These are phyloP conservation scores for Pleurotus giganteus DNA, from an alignment of 768 basidiomycete genomes.

Conservation along the genomic window DNA sequence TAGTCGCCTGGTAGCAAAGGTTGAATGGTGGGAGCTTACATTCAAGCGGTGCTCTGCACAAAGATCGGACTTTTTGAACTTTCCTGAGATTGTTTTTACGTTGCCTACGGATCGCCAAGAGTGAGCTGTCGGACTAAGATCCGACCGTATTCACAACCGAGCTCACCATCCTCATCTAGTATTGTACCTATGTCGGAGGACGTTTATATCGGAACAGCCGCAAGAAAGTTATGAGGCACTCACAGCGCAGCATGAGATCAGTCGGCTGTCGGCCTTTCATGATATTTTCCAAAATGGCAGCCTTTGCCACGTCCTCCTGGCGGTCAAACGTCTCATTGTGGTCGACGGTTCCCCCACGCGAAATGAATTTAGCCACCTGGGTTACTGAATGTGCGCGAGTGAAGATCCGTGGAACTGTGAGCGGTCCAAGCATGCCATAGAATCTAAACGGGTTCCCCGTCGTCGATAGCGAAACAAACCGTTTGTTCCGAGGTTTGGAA, in stretches of 20 bases:
- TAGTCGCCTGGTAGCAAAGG: not conserved
- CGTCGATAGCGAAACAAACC: not conserved
- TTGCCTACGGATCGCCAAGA: constrained; percentile 48
- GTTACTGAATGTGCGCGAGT: constrained; percentile 21
- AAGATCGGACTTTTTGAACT: constrained; percentile 88
- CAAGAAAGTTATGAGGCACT: constrained; percentile 31
- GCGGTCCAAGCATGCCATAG: not conserved
- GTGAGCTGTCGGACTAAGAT: constrained; percentile 17
- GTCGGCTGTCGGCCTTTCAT: constrained; percentile 86
- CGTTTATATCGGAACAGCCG: constrained; percentile 5
- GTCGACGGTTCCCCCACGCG: constrained; percentile 23
- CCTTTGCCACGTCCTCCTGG: constrained; percentile 70
- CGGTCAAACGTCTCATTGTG: constrained; percentile 30
- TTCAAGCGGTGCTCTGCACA: constrained; percentile 86
- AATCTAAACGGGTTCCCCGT: not conserved
- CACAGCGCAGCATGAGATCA: constrained; percentile 89
- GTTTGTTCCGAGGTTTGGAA: not conserved
- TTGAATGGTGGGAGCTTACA: constrained; percentile 50
- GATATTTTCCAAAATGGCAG: constrained; percentile 77
- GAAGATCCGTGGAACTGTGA: not conserved
- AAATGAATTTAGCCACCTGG: constrained; percentile 31
- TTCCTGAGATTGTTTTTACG: constrained; percentile 84
- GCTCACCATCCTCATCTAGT: constrained; percentile 76
- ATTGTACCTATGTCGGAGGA: constrained; percentile 63
- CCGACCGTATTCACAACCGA: constrained; percentile 15